Conservation (phyloP, 2,329 filamentous ascomycete genomes). For the Penicillium sp. region DNA sequence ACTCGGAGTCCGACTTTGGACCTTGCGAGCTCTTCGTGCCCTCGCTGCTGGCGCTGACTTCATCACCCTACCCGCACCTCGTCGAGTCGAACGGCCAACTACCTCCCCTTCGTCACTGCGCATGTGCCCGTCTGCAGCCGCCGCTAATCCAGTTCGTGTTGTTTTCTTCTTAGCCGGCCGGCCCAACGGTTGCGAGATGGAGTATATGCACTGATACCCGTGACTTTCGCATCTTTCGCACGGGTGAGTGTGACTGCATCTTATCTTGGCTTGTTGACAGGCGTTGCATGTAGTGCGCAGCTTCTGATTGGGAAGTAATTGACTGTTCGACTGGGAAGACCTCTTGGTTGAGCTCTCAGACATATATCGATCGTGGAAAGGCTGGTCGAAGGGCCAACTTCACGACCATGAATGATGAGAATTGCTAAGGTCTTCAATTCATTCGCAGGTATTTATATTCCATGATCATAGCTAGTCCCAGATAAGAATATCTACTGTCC, state of each 20-base stretch:
- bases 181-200: slow-evolving; percentile 36
- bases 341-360: background rate
- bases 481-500: background rate
- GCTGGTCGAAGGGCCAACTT: too few relatives aligned
- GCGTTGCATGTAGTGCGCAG: slow-evolving; percentile 41
- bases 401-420: too few relatives aligned
- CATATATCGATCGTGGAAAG: background rate
- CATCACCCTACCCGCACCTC: background rate
- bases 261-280: slow-evolving; percentile 41
- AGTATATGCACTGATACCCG: slow-evolving; percentile 37
- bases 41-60: background rate
- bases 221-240: slow-evolving; percentile 38
- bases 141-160: background rate
- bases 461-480: background rate
- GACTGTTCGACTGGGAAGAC: slow-evolving; percentile 1
- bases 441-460: background rate
- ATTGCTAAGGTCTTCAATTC: background rate
- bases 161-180: slow-evolving; percentile 36
- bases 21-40: background rate
- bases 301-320: slow-evolving; percentile 36
- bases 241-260: slow-evolving; percentile 37
- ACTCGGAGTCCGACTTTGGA: background rate
- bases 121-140: background rate
- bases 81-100: background rate
- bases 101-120: background rate